Evolutionary conservation across 2,329 filamentous ascomycete species (phyloP), one percentile per base, ranked within the genome.

Genomic region (Colletotrichum acutatum): DNA sequence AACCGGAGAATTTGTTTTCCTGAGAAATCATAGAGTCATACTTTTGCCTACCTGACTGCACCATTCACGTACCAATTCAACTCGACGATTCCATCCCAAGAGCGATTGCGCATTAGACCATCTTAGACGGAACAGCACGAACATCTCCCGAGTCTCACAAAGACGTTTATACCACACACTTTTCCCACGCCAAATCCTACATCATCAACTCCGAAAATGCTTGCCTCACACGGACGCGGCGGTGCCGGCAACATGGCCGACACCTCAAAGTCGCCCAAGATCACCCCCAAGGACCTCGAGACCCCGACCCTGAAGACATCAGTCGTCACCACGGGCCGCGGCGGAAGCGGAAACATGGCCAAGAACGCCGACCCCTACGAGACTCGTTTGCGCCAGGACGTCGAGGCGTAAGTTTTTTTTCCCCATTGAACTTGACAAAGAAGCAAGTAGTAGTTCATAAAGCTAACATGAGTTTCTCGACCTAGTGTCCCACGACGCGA

Each of bases 321-420:
- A n/a, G 87, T 94, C 76, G 95, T 96, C 80, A 98, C 95, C 24
- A 98, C 95, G 3, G 95, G 95, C 69, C 93, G 95, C 64, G 95
- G 95, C 68, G 95, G 95, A 74, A 92, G 90, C 5, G 95, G 95
- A 73, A 98, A 97, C 86, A 97, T 98, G 93, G 91, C 93, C 60
- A 86, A 84, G 76, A 92, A 92, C 80, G 90, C 90, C 75, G 92
- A 97, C 77, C 90, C 92, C 4, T 84, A 87, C 54, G 90, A 94
- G 80, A 94, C 95, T 46, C 92, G 95, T 75, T 87, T 90, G 67
- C 91, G 91, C 54, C 96, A 98, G 83, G 95, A 98, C 78, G 94
- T 98, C 74, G 90, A 92, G 72, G 90, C 90, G 90, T 91, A 84
- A 80, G 89, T 86, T 19, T 86, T 16, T 14, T 9, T 24, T 34